Conservation (phyloP, 1,139 yeast species). For the Magnusiomyces suaveolens region DNA sequence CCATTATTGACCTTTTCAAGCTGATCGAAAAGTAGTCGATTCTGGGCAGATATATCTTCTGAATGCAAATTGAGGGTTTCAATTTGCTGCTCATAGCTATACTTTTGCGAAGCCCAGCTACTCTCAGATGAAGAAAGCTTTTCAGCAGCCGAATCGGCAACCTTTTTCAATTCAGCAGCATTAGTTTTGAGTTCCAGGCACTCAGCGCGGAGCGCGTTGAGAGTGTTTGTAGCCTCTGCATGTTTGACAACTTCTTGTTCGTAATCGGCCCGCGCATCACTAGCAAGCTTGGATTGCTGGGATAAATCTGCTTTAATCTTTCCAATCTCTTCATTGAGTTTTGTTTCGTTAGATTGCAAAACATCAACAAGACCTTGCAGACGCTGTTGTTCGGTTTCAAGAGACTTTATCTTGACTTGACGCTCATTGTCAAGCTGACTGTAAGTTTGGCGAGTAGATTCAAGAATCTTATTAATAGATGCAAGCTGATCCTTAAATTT, state of each 20-base stretch:
- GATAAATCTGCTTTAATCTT: constrained; percentile 40
- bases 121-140: constrained; percentile 33
- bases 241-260: constrained; percentile 50
- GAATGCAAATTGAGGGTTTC: constrained; percentile 35
- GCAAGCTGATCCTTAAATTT: constrained; percentile 33
- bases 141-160: constrained; percentile 29
- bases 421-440: constrained; percentile 24
- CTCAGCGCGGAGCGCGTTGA: constrained; percentile 40
- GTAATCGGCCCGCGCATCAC: constrained; percentile 47
- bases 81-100: constrained; percentile 46
- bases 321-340: constrained; percentile 18
- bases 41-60: constrained; percentile 55
- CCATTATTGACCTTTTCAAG: constrained; percentile 39
- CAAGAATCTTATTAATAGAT: constrained; percentile 27
- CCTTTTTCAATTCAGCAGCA: constrained; percentile 32
- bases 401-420: constrained; percentile 19
- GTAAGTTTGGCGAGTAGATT: constrained; percentile 17
- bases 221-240: constrained; percentile 42
- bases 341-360: constrained; percentile 36
- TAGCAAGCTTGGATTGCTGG: constrained; percentile 42
- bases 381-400: constrained; percentile 31
- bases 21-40: constrained; percentile 58
- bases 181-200: constrained; percentile 34
- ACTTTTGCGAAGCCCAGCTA: constrained; percentile 39
- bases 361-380: constrained; percentile 38